These are phyloP conservation scores for Plasmodium billcollinsi DNA, from an alignment of 169 alveolate species.

Conservation along the genomic window DNA sequence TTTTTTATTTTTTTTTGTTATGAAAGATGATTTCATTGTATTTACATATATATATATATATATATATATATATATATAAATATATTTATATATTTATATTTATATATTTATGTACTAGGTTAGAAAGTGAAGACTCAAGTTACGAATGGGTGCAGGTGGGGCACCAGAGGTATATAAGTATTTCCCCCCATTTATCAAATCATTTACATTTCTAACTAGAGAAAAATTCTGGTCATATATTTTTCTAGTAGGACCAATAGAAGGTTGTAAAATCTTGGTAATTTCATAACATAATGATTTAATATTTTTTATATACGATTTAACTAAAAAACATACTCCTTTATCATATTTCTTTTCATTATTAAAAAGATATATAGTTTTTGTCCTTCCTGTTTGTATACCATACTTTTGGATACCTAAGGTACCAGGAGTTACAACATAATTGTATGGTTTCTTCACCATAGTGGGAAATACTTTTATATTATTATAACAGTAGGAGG, in stretches of 20 bases:
- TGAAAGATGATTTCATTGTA: no score
- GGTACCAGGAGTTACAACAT: constrained; percentile 83
- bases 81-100: neutral
- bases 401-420: constrained; percentile 90
- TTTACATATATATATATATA: neutral
- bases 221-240: constrained; percentile 90
- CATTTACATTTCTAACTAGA: constrained; percentile 82
- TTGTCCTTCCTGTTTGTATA: constrained; percentile 88
- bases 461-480: neutral
- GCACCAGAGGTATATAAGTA: constrained; percentile 90
- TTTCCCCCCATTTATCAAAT: constrained; percentile 92
- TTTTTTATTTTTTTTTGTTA: no score
- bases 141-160: constrained; percentile 89
- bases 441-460: constrained; percentile 70
- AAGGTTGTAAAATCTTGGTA: constrained; percentile 80
- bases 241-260: constrained; percentile 92
- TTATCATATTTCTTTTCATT: constrained; percentile 93
- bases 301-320: constrained; percentile 85
- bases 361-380: constrained; percentile 90
- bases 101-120: no score
- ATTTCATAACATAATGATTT: constrained; percentile 86
- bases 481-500: no score
- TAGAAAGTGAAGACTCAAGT: constrained; percentile 82
- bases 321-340: constrained; percentile 89
- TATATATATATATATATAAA: neutral